phyloP scores from a whole-genome alignment of 805 yeast species.

The Saturnispora dispora region DNA sequence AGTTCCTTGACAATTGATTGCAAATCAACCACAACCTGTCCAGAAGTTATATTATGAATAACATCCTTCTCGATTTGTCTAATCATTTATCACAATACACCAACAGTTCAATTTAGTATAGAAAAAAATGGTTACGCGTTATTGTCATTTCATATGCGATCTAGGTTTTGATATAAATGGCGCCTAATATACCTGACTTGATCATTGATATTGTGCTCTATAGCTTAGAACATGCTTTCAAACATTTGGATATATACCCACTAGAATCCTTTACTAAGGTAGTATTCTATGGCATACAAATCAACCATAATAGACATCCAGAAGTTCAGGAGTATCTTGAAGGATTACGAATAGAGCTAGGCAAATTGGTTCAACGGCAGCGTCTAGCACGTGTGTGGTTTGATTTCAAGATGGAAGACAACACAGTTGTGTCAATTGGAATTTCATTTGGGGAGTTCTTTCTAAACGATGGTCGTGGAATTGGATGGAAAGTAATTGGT shows the following conservation, averaged over 20 bases:
- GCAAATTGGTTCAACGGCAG: constrained; percentile 11
- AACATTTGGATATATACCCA: constrained; percentile 46
- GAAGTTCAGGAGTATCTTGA: constrained; percentile 32
- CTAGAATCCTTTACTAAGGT: constrained; percentile 35
- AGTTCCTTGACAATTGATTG: constrained; percentile 75
- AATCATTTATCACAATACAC: background rate
- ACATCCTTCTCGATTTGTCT: constrained; percentile 30
- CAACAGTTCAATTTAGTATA: background rate
- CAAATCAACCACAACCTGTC: constrained; percentile 83
- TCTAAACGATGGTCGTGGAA: constrained; percentile 5
- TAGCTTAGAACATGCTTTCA: constrained; percentile 40
- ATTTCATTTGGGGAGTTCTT: constrained; percentile 7
- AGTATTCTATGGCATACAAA: constrained; percentile 34
- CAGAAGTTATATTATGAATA: constrained; percentile 74
- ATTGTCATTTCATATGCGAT: background rate
- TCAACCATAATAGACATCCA: constrained; percentile 40
- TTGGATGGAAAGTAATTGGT: constrained; percentile 6
- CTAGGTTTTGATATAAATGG: background rate
- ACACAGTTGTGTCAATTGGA: background rate
- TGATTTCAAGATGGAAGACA: constrained; percentile 1
- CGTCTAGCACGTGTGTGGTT: background rate
- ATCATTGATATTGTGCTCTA: constrained; percentile 1
- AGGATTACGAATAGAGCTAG: constrained; percentile 19
- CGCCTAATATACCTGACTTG: constrained; percentile 3
- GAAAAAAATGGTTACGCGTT: background rate